Percentiles rank a stretch among this genome's conserved stretches.
phyloP scores from a whole-genome alignment of 192 early-diverging fungal genomes.

The Geranomyces michiganensis region DNA sequence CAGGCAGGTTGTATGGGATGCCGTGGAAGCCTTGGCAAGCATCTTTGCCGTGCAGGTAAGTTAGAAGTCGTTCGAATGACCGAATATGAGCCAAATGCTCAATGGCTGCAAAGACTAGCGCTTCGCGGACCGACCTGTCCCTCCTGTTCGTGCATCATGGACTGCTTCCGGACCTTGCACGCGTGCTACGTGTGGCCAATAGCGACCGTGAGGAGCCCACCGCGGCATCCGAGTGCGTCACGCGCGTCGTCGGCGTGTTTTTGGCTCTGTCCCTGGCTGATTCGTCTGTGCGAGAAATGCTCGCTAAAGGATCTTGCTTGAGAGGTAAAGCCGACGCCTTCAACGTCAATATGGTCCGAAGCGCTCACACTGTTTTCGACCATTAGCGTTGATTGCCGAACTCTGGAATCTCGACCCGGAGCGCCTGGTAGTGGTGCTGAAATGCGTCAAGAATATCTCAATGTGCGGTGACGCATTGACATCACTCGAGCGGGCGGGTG shows the following conservation, averaged over 20 bases:
- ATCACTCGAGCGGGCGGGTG: conserved; percentile 47
- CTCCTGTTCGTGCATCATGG: conserved; percentile 56
- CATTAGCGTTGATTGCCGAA: conserved; percentile 18
- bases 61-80: neutral
- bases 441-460: conserved; percentile 65
- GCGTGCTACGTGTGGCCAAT: conserved; percentile 40
- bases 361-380: neutral
- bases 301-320: conserved; percentile 46
- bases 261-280: conserved; percentile 61
- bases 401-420: conserved; percentile 44
- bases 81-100: too few species aligned
- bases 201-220: conserved; percentile 26
- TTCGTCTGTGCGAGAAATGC: conserved; percentile 53
- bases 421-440: conserved; percentile 52
- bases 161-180: conserved; percentile 51
- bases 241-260: conserved; percentile 55
- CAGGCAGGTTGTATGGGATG: conserved; percentile 56
- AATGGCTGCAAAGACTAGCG: neutral
- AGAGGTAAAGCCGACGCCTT: conserved; percentile 45
- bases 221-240: conserved; percentile 30
- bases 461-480: conserved; percentile 61
- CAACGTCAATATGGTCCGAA: neutral
- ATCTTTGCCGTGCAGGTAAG: conserved; percentile 59
- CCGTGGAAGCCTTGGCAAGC: conserved; percentile 54
- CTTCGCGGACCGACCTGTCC: conserved; percentile 60